Conservation (phyloP, 176 grass and related monocot genomes). For the Oryza longistaminata region DNA sequence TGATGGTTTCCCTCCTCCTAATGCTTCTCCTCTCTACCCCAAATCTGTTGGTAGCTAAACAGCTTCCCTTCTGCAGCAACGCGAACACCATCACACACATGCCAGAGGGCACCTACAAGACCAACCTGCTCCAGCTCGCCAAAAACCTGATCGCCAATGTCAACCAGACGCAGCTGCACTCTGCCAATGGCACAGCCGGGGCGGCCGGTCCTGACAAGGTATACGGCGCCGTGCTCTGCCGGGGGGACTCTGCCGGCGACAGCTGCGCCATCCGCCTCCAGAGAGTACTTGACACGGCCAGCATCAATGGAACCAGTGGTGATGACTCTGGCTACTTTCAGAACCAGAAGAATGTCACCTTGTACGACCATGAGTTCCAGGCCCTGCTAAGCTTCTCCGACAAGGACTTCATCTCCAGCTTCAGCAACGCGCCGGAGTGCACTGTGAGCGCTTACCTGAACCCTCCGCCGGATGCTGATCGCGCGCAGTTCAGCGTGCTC, state of each 20-base stretch:
- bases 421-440: slow-evolving; percentile 17
- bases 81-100: background rate
- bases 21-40: slow-evolving; percentile 17
- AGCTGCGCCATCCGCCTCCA: background rate
- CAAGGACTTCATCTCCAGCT: slow-evolving; percentile 32
- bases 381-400: slow-evolving; percentile 42
- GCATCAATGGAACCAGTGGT: too few relatives aligned
- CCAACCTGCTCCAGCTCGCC: slow-evolving; percentile 21
- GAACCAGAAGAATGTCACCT: background rate
- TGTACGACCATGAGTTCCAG: slow-evolving; percentile 25
- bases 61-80: slow-evolving; percentile 8
- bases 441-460: background rate
- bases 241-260: background rate
- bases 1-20: slow-evolving; percentile 1
- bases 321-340: too few relatives aligned
- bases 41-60: background rate
- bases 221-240: slow-evolving; percentile 30
- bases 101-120: background rate
- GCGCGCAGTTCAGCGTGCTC: background rate
- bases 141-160: background rate
- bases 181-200: background rate
- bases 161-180: too few relatives aligned
- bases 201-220: background rate
- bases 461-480: background rate
- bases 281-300: too few relatives aligned